Evolutionary conservation across 1,284 basidiomycete species (phyloP).

Genomic region (Sparassis latifolia): DNA sequence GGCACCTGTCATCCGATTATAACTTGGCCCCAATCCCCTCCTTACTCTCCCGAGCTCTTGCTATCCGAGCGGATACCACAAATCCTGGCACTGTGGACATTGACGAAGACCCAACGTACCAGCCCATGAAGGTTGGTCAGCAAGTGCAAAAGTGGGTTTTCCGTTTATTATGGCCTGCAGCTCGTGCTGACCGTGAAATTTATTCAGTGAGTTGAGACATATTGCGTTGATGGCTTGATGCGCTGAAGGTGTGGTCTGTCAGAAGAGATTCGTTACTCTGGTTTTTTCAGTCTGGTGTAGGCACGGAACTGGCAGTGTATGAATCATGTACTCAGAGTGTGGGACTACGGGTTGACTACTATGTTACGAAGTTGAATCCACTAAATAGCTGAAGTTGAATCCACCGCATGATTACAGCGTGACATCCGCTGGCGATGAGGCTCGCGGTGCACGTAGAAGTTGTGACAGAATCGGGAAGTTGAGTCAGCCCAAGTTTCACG

Average conservation of each 20-base stretch:
- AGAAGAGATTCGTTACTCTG: too few species aligned
- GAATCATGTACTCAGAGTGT: too few species aligned
- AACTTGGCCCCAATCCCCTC: constrained; percentile 59
- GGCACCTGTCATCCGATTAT: constrained; percentile 84
- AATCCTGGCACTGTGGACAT: constrained; percentile 33
- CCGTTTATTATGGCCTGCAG: neutral
- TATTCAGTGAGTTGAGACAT: constrained; percentile 68
- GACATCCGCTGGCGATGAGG: constrained; percentile 5
- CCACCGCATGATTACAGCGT: constrained; percentile 1
- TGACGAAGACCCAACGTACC: constrained; percentile 46
- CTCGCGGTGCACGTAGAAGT: neutral
- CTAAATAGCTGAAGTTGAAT: constrained; percentile 14
- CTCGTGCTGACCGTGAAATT: constrained; percentile 6
- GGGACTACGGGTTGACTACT: too few species aligned
- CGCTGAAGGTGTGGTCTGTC: too few species aligned
- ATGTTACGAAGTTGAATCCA: too few species aligned
- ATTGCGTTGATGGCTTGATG: constrained; percentile 62
- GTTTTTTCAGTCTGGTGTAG: too few species aligned
- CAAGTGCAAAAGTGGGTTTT: constrained; percentile 73
- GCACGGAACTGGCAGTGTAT: too few species aligned
- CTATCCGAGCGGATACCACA: constrained; percentile 31
- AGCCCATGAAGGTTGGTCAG: constrained; percentile 78
- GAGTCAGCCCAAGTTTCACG: too few species aligned
- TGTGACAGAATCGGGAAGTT: neutral
- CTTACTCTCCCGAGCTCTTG: constrained; percentile 41